Evolutionary conservation across 345 rosid species (phyloP).

Genomic region (Salix exigua): DNA sequence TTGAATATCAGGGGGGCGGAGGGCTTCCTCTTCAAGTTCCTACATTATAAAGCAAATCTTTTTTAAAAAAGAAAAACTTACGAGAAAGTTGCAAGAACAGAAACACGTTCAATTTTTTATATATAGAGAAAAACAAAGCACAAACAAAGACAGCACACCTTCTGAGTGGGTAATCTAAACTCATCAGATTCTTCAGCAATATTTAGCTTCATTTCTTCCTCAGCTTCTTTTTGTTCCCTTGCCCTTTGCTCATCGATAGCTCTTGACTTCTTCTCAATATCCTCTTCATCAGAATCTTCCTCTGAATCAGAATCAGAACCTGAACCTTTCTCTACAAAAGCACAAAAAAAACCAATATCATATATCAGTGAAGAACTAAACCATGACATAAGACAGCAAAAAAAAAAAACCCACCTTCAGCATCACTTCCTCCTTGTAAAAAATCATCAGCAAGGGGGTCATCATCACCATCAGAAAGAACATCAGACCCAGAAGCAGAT

Average conservation of each 20-base stretch:
- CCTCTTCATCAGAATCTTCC: constrained; percentile 53
- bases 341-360: background rate
- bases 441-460: constrained; percentile 60
- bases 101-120: background rate
- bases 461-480: constrained; percentile 51
- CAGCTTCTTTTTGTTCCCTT: constrained; percentile 51
- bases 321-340: constrained; percentile 31
- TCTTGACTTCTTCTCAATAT: constrained; percentile 48
- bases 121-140: background rate
- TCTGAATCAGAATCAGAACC: constrained; percentile 29
- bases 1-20: constrained; percentile 69
- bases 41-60: constrained; percentile 18
- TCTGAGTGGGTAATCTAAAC: constrained; percentile 75
- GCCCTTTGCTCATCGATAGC: constrained; percentile 44
- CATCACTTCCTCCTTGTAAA: constrained; percentile 42
- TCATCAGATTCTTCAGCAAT: constrained; percentile 66
- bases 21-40: constrained; percentile 84
- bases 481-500: constrained; percentile 51
- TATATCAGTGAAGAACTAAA: background rate
- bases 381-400: background rate
- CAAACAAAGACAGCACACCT: constrained; percentile 39
- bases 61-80: too few relatives aligned
- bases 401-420: constrained; percentile 35
- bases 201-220: constrained; percentile 46
- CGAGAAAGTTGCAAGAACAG: background rate